Evolutionary conservation across 2,329 filamentous ascomycete species (phyloP), one percentile per base, ranked within the genome.

Genomic region (Penicillium sclerotigenum): DNA sequence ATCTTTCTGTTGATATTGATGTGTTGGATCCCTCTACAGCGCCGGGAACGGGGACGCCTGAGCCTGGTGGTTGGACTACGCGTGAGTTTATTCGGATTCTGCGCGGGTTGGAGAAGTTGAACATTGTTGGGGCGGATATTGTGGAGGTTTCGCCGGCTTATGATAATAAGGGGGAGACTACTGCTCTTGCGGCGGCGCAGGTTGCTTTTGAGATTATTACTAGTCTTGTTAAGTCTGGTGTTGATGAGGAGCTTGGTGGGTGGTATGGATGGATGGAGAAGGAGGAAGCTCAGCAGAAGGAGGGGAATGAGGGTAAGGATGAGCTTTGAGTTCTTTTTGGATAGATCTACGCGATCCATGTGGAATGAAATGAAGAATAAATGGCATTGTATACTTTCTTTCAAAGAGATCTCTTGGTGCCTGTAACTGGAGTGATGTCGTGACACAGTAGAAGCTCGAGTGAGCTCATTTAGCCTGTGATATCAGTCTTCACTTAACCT

Each of bases 11-110:
- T 16, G 89, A 93, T 68, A 92, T 92, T 63, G 89, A 93, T 71
- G 88, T 92, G 0, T 78, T 93, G 45, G 89, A 93, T 70, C 89
- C 89, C 0, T 87, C 83, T 31, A 76, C 85, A 8, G 75, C 75
- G 0, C 90, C 90, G 0, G 90, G 88, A 2, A 96, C 91, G 0
- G 92, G 91, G 1, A 96, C 91, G 0, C 91, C 91, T 0, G 91
- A 96, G 77, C 88, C 91, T 0, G 91, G 92, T 55, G 91, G 91
- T 36, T 96, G 91, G 91, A 94, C 90, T 6, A 95, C 89, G 20
- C 80, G 91, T 49, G 92, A 96, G 78, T 79, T 96, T 64, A 93
- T 96, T 61, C 80, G 88, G 13, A 90, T 96, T 56, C 74, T 96
- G 70, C 80, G 91, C 31, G 91, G 90, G 0, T 83, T 96, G 40